phyloP scores from a whole-genome alignment of 116 monocot genomes.

The Posidonia oceanica region DNA sequence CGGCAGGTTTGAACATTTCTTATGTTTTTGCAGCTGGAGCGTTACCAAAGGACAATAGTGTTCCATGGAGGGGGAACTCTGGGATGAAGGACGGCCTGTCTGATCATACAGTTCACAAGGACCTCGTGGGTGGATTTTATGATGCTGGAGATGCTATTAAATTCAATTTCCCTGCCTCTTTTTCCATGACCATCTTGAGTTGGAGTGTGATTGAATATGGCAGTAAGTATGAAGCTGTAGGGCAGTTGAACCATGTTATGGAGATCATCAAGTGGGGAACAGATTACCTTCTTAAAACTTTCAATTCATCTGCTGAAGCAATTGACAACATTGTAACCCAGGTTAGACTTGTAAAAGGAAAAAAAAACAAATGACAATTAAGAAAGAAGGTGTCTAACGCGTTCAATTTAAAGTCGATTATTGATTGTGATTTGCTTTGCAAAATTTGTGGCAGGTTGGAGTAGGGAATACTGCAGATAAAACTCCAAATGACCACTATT shows the following conservation, averaged over 20 bases:
- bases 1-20: background rate
- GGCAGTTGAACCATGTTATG: conserved; percentile 55
- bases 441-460: conserved; percentile 9
- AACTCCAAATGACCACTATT: conserved; percentile 66
- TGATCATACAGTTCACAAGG: conserved; percentile 30
- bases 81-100: conserved; percentile 83
- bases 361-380: background rate
- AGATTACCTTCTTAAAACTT: conserved; percentile 80
- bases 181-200: conserved; percentile 79
- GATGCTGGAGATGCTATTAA: conserved; percentile 85
- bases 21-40: conserved; percentile 36
- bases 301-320: conserved; percentile 61
- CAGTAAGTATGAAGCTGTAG: conserved; percentile 57
- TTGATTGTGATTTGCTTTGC: background rate
- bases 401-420: too few species aligned
- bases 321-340: conserved; percentile 59
- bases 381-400: background rate
- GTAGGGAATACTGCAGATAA: conserved; percentile 7
- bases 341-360: conserved; percentile 13
- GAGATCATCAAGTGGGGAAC: conserved; percentile 85
- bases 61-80: conserved; percentile 75
- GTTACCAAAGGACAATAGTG: conserved; percentile 69
- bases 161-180: conserved; percentile 80
- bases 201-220: conserved; percentile 95
- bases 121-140: conserved; percentile 70